Base-by-base conservation (phyloP, 2,329 filamentous ascomycete genomes). In the Sphaceloma murrayae region DNA sequence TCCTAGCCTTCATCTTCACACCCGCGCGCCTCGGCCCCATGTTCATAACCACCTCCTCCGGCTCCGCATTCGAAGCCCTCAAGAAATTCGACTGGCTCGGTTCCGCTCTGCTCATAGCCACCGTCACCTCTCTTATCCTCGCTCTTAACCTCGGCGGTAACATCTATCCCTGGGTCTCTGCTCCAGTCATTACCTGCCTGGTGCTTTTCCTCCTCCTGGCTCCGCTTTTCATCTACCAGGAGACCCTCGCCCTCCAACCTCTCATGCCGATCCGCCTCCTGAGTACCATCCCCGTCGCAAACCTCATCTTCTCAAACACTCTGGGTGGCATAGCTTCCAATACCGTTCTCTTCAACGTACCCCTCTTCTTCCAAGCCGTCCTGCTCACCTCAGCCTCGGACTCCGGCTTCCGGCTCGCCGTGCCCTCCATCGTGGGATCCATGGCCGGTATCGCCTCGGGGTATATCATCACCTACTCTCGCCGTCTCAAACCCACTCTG, bases 391-490 rank as follows among this genome's bases (percentile, higher is more conserved):
- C 70, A 4, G 78, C 83, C 11, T 85, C 82, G 0, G 67, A 70
- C 17, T 85, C 82, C 0, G 83, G 83, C n/a, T 72, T 86, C 19
- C 74, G 78, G 32, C 77, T 88, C 43, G 71, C 84, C 14, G 66
- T 79, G 5, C 77, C 80, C 3, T 76, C 77, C 1, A 52, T 78
- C 18, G 72, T 60, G 3, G 56, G 63, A 19, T 66, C 61, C 1
- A 50, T 67, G 27, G 64, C 61, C 34, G 64, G 63, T 17, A 61
- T 68, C 10, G 58, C 58, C 4, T 54, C 59, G 9, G 66, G 66
- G 21, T 63, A 66, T 51, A 63, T 65, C 47, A 67, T 68, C 57
- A 67, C 64, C 1, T 56, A 58, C 11, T 67, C 65, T 1, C 58
- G 65, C 14, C 58, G 63, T 19, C 62, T 67, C 57, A 64, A 64